Evolutionary conservation across 192 early-diverging fungal species (phyloP).

Genomic region (Coemansia aciculifera): DNA sequence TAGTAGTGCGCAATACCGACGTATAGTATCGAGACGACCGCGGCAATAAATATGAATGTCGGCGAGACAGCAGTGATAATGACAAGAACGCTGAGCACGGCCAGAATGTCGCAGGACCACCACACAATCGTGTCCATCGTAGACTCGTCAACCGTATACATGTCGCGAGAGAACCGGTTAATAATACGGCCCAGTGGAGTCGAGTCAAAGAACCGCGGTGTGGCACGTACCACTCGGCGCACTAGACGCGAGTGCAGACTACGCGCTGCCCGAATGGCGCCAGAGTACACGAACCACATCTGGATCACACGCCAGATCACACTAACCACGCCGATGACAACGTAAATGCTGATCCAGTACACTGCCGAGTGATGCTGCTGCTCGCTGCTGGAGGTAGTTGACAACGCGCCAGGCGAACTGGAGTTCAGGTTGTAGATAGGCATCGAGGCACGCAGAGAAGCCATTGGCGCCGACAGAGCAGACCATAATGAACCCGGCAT

Average conservation of each 20-base stretch:
- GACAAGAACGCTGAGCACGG: conserved; percentile 57
- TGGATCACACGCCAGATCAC: conserved; percentile 46
- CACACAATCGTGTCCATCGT: conserved; percentile 57
- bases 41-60: conserved; percentile 67
- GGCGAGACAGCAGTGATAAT: conserved; percentile 68
- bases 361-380: conserved; percentile 38
- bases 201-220: conserved; percentile 83
- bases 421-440: not conserved
- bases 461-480: not conserved
- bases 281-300: conserved; percentile 50
- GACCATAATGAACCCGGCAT: not conserved
- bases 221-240: conserved; percentile 62
- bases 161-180: conserved; percentile 86
- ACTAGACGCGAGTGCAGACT: conserved; percentile 61
- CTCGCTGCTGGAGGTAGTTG: not conserved
- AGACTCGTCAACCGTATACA: conserved; percentile 72
- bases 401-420: not conserved
- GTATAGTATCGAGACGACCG: conserved; percentile 61
- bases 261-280: conserved; percentile 61
- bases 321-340: conserved; percentile 56
- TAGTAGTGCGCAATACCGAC: conserved; percentile 67
- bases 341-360: conserved; percentile 69
- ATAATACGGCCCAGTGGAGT: conserved; percentile 83
- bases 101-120: conserved; percentile 57
- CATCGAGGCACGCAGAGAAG: not conserved